These are phyloP conservation scores for Chlorella sp. DNA, from an alignment of 139 green algal species.

Conservation along the genomic window DNA sequence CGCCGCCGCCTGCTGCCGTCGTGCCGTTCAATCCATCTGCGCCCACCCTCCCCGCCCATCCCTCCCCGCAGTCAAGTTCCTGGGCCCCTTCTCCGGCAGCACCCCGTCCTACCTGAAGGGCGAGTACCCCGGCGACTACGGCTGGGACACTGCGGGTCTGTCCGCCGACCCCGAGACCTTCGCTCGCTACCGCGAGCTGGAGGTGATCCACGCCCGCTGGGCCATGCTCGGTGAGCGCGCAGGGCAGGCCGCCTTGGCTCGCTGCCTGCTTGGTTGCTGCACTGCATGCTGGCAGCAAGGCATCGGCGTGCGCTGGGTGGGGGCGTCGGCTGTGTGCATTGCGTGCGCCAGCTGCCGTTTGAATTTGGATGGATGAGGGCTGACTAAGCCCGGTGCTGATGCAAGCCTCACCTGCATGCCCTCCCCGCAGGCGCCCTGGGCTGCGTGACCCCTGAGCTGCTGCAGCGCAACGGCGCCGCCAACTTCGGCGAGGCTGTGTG, in stretches of 20 bases:
- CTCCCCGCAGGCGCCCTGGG: constrained; percentile 65
- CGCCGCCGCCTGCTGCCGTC: neutral
- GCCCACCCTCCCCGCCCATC: neutral
- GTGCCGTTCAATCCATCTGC: neutral
- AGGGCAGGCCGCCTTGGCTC: neutral
- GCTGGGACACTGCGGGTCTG: constrained; percentile 95
- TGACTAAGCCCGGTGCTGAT: neutral
- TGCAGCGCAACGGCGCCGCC: constrained; percentile 57
- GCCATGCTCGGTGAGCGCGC: constrained; percentile 85
- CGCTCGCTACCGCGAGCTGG: constrained; percentile 89
- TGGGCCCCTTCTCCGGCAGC: constrained; percentile 75
- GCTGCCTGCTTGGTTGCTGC: too few species aligned
- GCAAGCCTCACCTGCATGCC: neutral
- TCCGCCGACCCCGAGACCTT: constrained; percentile 94
- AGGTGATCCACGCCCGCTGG: constrained; percentile 98
- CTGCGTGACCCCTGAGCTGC: constrained; percentile 75
- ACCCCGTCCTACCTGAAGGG: constrained; percentile 84
- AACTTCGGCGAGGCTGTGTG: constrained; percentile 78
- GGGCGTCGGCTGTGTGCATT: too few species aligned
- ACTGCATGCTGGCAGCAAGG: too few species aligned
- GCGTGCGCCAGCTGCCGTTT: too few species aligned
- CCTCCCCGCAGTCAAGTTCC: constrained; percentile 63
- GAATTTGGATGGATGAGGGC: neutral
- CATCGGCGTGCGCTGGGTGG: too few species aligned
- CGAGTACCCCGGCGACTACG: constrained; percentile 94